phyloP scores from a whole-genome alignment of 2,329 filamentous ascomycete genomes.

The Calonectria ilicicola region DNA sequence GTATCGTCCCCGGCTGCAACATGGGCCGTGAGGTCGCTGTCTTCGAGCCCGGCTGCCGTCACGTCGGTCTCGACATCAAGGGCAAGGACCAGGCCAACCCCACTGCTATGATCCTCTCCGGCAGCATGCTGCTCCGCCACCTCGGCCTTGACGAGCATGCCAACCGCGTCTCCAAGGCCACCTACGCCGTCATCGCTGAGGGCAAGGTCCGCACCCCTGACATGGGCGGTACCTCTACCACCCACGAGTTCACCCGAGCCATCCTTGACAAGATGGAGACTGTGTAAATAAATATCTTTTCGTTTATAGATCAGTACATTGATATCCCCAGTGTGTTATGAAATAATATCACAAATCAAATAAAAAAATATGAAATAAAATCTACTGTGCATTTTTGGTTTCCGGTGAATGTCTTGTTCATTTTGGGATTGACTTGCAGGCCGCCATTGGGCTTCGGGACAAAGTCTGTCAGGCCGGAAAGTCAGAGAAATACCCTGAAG shows the following conservation, averaged over 20 bases:
- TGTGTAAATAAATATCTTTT: constrained; percentile 66
- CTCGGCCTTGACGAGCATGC: constrained; percentile 97
- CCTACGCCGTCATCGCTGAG: constrained; percentile 84
- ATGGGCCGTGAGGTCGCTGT: constrained; percentile 99
- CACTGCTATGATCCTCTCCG: constrained; percentile 93
- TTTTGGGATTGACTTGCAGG: no score
- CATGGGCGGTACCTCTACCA: constrained; percentile 92
- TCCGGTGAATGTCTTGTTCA: background rate
- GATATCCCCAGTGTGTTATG: constrained; percentile 36
- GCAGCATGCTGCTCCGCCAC: constrained; percentile 97
- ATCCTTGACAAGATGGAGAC: constrained; percentile 96
- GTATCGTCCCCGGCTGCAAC: constrained; percentile 98
- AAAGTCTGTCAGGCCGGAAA: no score
- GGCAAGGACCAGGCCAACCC: constrained; percentile 99
- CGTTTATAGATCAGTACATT: constrained; percentile 25
- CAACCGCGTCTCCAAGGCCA: constrained; percentile 94
- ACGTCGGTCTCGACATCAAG: constrained; percentile 99
- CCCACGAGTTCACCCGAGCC: constrained; percentile 94
- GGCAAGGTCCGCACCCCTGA: constrained; percentile 91
- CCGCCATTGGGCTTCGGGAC: no score
- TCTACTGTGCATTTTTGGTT: background rate
- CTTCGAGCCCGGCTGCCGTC: constrained; percentile 98
- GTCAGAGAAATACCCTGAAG: no score
- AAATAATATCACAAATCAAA: background rate
- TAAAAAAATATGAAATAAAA: background rate